Evolutionary conservation across 2,329 filamentous ascomycete genomes (phyloP).

Genomic region (Periglandula ipomoeae): DNA sequence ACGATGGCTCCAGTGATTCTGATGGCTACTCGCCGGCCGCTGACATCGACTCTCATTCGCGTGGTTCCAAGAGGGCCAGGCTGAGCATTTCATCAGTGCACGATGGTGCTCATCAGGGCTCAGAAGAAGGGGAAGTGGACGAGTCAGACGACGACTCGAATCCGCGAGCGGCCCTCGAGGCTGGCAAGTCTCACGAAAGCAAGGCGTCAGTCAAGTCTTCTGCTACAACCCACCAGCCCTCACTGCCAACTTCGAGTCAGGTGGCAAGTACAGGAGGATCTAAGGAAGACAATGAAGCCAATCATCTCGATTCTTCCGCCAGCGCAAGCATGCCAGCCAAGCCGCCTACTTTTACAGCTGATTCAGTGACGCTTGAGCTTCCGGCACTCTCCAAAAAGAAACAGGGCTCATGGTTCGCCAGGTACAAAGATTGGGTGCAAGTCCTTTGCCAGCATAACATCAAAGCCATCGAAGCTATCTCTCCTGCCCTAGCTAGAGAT

Average conservation of each 20-base stretch:
- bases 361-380: slow-evolving; percentile 16
- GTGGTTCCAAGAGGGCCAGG: slow-evolving; percentile 13
- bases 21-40: slow-evolving; percentile 2
- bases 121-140: slow-evolving; percentile 26
- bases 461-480: slow-evolving; percentile 14
- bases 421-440: slow-evolving; percentile 26
- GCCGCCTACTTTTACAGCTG: slow-evolving; percentile 14
- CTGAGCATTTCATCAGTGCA: slow-evolving; percentile 6
- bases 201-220: background rate
- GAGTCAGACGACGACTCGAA: slow-evolving; percentile 12
- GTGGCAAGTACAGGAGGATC: background rate
- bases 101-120: slow-evolving; percentile 8
- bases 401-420: slow-evolving; percentile 24
- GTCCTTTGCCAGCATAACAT: slow-evolving; percentile 21
- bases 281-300: background rate
- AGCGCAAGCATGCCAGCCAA: slow-evolving; percentile 14
- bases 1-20: slow-evolving; percentile 5
- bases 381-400: slow-evolving; percentile 18
- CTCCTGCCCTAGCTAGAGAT: slow-evolving; percentile 13
- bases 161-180: slow-evolving; percentile 7
- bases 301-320: background rate
- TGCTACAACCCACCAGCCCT: background rate
- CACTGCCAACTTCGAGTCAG: background rate
- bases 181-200: slow-evolving; percentile 1
- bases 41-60: background rate